Evolutionary conservation across 169 alveolate species (phyloP).

Genomic region (Cryptosporidium ubiquitum): DNA sequence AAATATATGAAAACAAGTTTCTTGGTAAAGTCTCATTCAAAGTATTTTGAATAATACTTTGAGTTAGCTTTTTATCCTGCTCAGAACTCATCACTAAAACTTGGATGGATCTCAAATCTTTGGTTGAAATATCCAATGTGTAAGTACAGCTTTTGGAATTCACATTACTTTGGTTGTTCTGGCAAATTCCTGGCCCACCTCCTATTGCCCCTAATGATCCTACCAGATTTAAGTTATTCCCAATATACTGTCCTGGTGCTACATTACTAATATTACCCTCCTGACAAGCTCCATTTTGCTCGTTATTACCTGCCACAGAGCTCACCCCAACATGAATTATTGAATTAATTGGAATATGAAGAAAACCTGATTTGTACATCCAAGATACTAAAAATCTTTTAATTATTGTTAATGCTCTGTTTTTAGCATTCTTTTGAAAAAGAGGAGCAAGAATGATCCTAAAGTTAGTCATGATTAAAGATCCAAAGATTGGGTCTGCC

Average conservation of each 20-base stretch:
- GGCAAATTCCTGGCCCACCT: background rate
- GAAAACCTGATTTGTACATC: slow-evolving; percentile 64
- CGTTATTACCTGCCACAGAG: background rate
- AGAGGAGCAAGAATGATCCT: slow-evolving; percentile 48
- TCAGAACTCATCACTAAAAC: slow-evolving; percentile 26
- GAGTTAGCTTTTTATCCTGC: slow-evolving; percentile 10
- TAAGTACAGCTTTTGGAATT: background rate
- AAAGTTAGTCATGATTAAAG: slow-evolving; percentile 43
- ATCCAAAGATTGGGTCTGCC: slow-evolving; percentile 22
- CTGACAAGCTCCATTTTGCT: background rate
- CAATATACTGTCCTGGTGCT: background rate
- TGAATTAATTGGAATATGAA: slow-evolving; percentile 14
- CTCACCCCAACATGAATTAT: background rate
- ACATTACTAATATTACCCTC: background rate
- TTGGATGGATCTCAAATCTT: slow-evolving; percentile 37
- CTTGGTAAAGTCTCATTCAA: slow-evolving; percentile 8
- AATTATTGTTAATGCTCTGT: slow-evolving; percentile 4
- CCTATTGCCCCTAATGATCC: background rate
- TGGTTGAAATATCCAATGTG: slow-evolving; percentile 31
- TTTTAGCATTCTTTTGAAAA: slow-evolving; percentile 20
- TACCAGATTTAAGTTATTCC: background rate
- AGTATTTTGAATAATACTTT: background rate
- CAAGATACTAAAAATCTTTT: slow-evolving; percentile 6
- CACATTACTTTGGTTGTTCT: background rate
- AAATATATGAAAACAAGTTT: slow-evolving; percentile 15